Evolutionary conservation across 2,329 filamentous ascomycete genomes (phyloP).

Genomic region (Colletotrichum incanum): DNA sequence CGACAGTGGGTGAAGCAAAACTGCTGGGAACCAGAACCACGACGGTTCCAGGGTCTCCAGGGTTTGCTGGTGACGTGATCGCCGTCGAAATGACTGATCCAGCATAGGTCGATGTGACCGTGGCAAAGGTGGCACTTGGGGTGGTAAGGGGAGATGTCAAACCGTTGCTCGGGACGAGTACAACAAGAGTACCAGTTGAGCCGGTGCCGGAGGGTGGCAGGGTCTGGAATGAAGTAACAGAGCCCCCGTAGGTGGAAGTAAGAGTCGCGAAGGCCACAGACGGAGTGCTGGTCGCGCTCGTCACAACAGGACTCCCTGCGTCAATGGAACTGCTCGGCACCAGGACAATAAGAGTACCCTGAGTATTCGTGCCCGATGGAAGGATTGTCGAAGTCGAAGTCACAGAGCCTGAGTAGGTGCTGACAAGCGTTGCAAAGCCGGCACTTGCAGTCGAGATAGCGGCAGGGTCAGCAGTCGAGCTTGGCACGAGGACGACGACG

Average conservation of each 20-base stretch:
- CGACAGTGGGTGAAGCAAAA: background rate
- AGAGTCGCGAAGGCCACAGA: conserved; percentile 22
- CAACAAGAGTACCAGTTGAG: conserved; percentile 27
- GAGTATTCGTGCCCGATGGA: background rate
- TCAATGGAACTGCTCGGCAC: conserved; percentile 16
- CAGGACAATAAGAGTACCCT: conserved; percentile 28
- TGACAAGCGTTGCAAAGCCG: background rate
- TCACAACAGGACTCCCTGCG: background rate
- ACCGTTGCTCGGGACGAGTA: conserved; percentile 31
- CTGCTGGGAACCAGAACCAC: conserved; percentile 29
- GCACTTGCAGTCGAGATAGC: background rate
- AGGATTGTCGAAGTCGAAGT: conserved; percentile 25
- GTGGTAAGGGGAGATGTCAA: conserved; percentile 22
- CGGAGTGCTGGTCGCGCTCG: background rate
- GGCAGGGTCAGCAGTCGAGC: conserved; percentile 5
- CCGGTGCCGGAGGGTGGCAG: conserved; percentile 19
- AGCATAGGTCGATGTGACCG: conserved; percentile 27
- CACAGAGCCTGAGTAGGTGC: conserved; percentile 23
- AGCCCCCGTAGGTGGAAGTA: conserved; percentile 29
- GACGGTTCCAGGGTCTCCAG: conserved; percentile 34
- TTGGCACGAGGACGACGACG: conserved; percentile 25
- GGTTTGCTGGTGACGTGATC: conserved; percentile 30
- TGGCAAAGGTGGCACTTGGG: background rate
- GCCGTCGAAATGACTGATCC: conserved; percentile 28
- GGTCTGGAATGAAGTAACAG: conserved; percentile 25